Percentiles rank a stretch among this genome's conserved stretches.
These are phyloP conservation scores for Mitragyna speciosa DNA, from an alignment of 257 asterid genomes.

Conservation along the genomic window DNA sequence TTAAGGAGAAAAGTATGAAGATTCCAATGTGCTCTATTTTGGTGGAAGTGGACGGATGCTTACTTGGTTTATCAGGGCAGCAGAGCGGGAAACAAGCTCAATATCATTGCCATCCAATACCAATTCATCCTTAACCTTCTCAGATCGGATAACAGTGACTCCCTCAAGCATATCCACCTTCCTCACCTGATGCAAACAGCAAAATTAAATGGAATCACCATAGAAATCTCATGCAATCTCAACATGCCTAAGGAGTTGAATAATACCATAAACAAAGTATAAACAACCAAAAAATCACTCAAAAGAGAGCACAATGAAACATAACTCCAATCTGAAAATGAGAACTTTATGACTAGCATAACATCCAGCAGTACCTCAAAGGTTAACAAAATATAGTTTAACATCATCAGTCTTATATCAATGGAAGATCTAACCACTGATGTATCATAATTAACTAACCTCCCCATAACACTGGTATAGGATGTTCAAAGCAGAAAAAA, in stretches of 20 bases:
- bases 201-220: not conserved
- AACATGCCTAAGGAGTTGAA: not conserved
- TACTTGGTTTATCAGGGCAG: constrained; percentile 80
- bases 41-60: too few species aligned
- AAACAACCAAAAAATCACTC: not conserved
- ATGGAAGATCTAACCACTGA: not conserved
- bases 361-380: too few species aligned
- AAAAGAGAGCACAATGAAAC: not conserved
- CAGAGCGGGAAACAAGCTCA: constrained; percentile 78
- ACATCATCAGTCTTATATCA: not conserved
- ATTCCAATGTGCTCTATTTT: not conserved
- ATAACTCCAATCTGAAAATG: not conserved
- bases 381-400: too few species aligned
- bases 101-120: constrained; percentile 77
- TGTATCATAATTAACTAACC: not conserved
- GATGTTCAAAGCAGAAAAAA: not conserved
- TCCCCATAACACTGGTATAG: not conserved
- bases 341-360: too few species aligned
- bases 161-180: constrained; percentile 90
- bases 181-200: constrained; percentile 47
- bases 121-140: constrained; percentile 81
- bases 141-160: constrained; percentile 66
- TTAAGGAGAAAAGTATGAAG: not conserved
- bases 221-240: not conserved
- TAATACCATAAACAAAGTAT: not conserved